Evolutionary conservation across 805 yeast genomes (phyloP).

Genomic region (Brettanomyces sp.): DNA sequence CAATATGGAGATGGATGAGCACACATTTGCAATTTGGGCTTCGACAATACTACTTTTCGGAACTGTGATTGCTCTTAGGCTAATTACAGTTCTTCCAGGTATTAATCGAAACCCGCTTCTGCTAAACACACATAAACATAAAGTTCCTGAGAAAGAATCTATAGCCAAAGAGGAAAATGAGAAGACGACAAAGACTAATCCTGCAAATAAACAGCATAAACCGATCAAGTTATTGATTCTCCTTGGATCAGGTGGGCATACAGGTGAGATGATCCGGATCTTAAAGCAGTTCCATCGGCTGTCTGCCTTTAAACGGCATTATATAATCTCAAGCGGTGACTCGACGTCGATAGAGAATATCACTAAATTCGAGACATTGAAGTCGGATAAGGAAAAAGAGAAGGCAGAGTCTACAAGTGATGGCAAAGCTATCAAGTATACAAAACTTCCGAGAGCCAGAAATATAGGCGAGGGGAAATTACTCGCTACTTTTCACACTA

Average conservation of each 20-base stretch:
- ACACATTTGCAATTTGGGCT: conserved; percentile 11
- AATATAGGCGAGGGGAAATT: conserved; percentile 28
- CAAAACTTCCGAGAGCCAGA: conserved; percentile 22
- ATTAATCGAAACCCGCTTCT: conserved; percentile 2
- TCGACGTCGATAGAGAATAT: conserved; percentile 34
- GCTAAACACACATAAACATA: not conserved
- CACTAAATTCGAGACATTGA: conserved; percentile 25
- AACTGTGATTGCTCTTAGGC: conserved; percentile 6
- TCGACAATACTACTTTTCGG: conserved; percentile 5
- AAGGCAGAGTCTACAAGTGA: conserved; percentile 27
- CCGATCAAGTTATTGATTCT: conserved; percentile 38
- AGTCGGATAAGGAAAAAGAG: conserved; percentile 1
- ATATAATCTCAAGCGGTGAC: conserved; percentile 36
- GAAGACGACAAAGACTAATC: not conserved
- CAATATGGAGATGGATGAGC: conserved; percentile 13
- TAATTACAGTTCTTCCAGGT: conserved; percentile 18
- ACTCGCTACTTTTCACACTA: conserved; percentile 24
- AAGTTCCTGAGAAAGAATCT: not conserved
- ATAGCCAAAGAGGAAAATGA: not conserved
- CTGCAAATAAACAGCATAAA: not conserved
- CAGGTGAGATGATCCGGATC: conserved; percentile 88
- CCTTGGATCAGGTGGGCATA: conserved; percentile 96
- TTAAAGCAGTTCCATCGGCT: conserved; percentile 29
- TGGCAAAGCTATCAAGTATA: conserved; percentile 18
- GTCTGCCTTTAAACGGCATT: conserved; percentile 16